phyloP scores from a whole-genome alignment of 257 asterid genomes.

The Parsonsia alboflavescens region DNA sequence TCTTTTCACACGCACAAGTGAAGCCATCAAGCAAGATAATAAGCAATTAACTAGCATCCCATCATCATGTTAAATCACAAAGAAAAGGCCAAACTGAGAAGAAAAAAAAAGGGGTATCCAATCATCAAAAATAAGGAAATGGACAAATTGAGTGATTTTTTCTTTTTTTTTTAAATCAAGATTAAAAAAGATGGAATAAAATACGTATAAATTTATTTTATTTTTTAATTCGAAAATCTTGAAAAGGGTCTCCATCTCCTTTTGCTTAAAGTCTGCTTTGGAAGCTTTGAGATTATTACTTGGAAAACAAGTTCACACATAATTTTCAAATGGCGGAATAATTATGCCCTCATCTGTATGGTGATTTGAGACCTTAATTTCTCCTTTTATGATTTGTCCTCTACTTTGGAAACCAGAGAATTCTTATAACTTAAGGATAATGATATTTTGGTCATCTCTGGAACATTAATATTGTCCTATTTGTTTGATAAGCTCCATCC shows the following conservation, averaged over 20 bases:
- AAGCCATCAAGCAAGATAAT: not conserved
- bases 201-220: too few species aligned
- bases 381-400: not conserved
- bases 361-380: not conserved
- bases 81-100: not conserved
- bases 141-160: not conserved
- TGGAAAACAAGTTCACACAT: not conserved
- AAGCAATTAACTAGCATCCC: not conserved
- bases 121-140: not conserved
- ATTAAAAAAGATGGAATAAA: not conserved
- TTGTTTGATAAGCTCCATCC: too few species aligned
- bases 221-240: too few species aligned
- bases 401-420: constrained; percentile 3
- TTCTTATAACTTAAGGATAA: not conserved
- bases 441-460: too few species aligned
- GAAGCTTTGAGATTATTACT: not conserved
- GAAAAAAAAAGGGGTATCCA: not conserved
- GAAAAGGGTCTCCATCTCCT: not conserved
- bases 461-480: too few species aligned
- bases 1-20: not conserved
- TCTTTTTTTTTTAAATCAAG: too few species aligned
- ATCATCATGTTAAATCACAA: not conserved
- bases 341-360: too few species aligned
- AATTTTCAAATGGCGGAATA: too few species aligned
- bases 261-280: not conserved